Conservation (phyloP, 2,329 filamentous ascomycete species). For the Hypoxylon sp. region DNA sequence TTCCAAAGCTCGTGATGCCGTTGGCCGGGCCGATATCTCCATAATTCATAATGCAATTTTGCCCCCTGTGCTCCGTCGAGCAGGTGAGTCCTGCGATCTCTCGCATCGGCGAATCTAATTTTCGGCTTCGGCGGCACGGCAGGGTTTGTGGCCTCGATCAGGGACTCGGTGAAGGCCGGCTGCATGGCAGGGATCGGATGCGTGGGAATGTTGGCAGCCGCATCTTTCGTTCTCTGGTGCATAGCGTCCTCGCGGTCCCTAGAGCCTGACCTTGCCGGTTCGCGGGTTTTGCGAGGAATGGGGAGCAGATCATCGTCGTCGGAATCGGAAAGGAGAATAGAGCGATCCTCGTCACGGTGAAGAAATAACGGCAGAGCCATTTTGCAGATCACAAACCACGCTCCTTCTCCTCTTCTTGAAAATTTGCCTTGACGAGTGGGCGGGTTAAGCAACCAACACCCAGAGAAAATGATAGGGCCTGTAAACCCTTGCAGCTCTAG, state of each 20-base stretch:
- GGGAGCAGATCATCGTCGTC: conserved; percentile 48
- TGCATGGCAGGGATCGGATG: conserved; percentile 85
- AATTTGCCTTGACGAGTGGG: conserved; percentile 15
- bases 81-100: conserved; percentile 72
- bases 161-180: conserved; percentile 83
- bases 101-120: conserved; percentile 66
- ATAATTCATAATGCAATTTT: conserved; percentile 77
- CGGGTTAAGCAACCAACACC: conserved; percentile 23
- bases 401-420: conserved; percentile 32
- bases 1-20: conserved; percentile 90
- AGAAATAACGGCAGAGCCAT: conserved; percentile 49
- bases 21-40: conserved; percentile 81
- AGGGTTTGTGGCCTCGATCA: conserved; percentile 73
- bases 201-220: conserved; percentile 54
- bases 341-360: conserved; percentile 48
- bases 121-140: conserved; percentile 62
- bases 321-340: conserved; percentile 49
- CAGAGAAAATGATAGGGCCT: conserved; percentile 5
- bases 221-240: conserved; percentile 49
- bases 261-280: conserved; percentile 34
- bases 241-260: conserved; percentile 42
- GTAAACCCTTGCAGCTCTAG: conserved; percentile 27
- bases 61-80: conserved; percentile 76
- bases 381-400: conserved; percentile 32
- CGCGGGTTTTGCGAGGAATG: conserved; percentile 32